Evolutionary conservation across 768 basidiomycete genomes (phyloP).

Genomic region (Boletus sp.): DNA sequence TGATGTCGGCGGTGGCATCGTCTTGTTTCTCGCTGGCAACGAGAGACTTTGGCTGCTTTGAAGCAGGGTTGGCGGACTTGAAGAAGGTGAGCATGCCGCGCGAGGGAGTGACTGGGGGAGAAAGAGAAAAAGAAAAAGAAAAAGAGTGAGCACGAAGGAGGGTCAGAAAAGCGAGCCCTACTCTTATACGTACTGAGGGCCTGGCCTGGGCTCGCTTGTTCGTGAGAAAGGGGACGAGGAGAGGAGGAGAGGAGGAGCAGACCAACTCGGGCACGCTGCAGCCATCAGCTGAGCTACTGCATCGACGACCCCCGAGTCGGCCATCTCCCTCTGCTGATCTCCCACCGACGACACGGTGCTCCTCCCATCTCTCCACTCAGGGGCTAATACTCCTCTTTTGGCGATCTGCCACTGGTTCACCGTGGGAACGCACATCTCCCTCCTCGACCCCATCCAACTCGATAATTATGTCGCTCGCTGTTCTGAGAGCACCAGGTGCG

Average conservation of each 20-base stretch:
- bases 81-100: slow-evolving; percentile 25
- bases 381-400: background rate
- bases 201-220: slow-evolving; percentile 12
- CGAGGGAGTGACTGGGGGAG: background rate
- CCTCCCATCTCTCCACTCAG: slow-evolving; percentile 3
- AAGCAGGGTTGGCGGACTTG: slow-evolving; percentile 11
- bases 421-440: slow-evolving; percentile 3
- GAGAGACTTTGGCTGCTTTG: slow-evolving; percentile 10
- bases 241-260: background rate
- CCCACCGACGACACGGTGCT: background rate
- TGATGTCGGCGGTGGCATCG: slow-evolving; percentile 1
- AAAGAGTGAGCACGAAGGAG: background rate
- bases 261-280: background rate
- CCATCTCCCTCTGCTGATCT: background rate
- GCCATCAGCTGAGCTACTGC: background rate
- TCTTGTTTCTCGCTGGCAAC: background rate
- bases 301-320: background rate
- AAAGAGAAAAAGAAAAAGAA: background rate
- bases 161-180: slow-evolving; percentile 4
- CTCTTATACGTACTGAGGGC: slow-evolving; percentile 28
- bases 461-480: slow-evolving; percentile 46
- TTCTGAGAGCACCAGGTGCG: slow-evolving; percentile 36
- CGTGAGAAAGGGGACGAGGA: slow-evolving; percentile 27
- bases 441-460: background rate
- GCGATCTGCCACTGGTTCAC: slow-evolving; percentile 2